phyloP scores from a whole-genome alignment of 1,139 yeast species.

The Spathaspora sp. region DNA sequence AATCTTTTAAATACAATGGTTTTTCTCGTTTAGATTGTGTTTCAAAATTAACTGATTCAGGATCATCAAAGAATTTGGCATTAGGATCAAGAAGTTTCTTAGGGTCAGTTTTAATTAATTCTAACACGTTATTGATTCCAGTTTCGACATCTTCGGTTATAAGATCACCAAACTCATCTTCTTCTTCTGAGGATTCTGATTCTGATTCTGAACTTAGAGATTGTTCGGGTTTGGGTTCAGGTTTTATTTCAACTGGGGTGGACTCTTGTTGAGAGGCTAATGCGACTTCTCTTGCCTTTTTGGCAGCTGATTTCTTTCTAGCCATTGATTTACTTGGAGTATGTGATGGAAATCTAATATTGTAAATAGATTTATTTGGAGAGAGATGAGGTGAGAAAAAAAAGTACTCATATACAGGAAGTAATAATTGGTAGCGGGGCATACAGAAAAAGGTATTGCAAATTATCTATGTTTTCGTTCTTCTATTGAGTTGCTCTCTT shows the following conservation, averaged over 20 bases:
- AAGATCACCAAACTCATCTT: slow-evolving; percentile 89
- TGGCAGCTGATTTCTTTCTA: slow-evolving; percentile 87
- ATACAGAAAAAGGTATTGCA: too few relatives aligned
- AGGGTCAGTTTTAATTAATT: slow-evolving; percentile 69
- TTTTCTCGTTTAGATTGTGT: slow-evolving; percentile 47
- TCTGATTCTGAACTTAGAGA: slow-evolving; percentile 10
- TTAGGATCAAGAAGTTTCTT: slow-evolving; percentile 61
- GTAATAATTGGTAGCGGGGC: too few relatives aligned
- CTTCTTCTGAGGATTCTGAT: slow-evolving; percentile 57
- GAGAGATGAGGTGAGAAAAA: neutral
- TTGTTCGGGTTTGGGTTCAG: slow-evolving; percentile 4
- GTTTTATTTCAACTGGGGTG: slow-evolving; percentile 35
- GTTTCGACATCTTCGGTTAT: slow-evolving; percentile 82
- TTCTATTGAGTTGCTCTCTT: neutral
- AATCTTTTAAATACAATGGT: slow-evolving; percentile 88
- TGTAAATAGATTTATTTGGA: neutral
- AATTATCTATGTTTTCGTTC: too few relatives aligned
- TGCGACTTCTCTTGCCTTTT: slow-evolving; percentile 70
- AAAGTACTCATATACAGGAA: too few relatives aligned
- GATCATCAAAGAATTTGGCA: slow-evolving; percentile 69
- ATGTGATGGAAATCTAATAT: neutral
- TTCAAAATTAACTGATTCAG: slow-evolving; percentile 37
- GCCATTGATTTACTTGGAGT: slow-evolving; percentile 52
- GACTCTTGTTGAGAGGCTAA: slow-evolving; percentile 23
- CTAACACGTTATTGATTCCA: slow-evolving; percentile 71